These are phyloP conservation scores for Penicillium crystallinum DNA, from an alignment of 495 filamentous ascomycete genomes.

Conservation along the genomic window DNA sequence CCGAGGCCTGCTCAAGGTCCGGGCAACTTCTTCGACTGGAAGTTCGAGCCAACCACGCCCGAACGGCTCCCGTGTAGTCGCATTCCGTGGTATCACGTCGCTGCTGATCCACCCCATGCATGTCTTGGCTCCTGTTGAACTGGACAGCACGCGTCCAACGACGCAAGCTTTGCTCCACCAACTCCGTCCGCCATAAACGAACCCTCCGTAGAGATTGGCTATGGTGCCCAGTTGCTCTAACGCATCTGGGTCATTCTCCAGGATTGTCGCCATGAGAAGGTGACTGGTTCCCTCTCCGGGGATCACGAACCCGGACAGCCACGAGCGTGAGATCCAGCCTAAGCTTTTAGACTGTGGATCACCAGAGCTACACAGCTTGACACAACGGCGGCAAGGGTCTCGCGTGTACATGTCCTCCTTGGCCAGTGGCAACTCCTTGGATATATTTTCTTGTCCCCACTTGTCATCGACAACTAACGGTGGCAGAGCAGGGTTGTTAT, in stretches of 20 bases:
- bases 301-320: constrained; percentile 71
- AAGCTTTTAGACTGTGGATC: constrained; percentile 21
- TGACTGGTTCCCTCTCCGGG: constrained; percentile 70
- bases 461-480: neutral
- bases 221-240: constrained; percentile 59
- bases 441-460: neutral
- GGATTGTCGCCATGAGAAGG: constrained; percentile 69
- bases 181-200: constrained; percentile 61
- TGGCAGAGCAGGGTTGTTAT: constrained; percentile 7
- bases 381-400: constrained; percentile 22
- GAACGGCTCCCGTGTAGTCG: constrained; percentile 26
- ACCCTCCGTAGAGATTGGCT: constrained; percentile 74
- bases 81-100: constrained; percentile 43
- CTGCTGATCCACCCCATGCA: constrained; percentile 77
- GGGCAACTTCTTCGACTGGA: constrained; percentile 30
- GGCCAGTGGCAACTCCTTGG: neutral
- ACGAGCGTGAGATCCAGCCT: constrained; percentile 81
- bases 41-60: constrained; percentile 64
- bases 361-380: constrained; percentile 22
- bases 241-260: constrained; percentile 69
- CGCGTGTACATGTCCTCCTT: constrained; percentile 31
- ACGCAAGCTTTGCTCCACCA: constrained; percentile 83
- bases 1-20: constrained; percentile 24
- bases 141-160: constrained; percentile 68
- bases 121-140: constrained; percentile 57